Base-by-base conservation (phyloP, 371 early-diverging fungal genomes). In the Apophysomyces ossiformis region DNA sequence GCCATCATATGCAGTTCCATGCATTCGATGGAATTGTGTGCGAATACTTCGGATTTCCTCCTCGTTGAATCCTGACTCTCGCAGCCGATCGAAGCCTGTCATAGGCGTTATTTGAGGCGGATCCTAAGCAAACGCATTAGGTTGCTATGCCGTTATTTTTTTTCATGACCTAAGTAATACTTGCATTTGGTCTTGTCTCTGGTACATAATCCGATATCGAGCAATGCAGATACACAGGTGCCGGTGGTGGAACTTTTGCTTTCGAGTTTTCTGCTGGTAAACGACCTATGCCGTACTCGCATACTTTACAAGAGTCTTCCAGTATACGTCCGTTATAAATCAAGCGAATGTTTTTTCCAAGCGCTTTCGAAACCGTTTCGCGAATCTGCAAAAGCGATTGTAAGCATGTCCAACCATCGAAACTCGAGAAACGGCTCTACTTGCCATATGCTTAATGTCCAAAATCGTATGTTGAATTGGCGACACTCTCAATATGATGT, bases 1-100 rank as follows among this genome's bases (percentile, higher is more conserved):
- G 13, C 64, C 69, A 37, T 58, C 26, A 54, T 21, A 60, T 36
- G 56, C 21, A 0, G 63, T 67, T 1, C 73, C 73, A 45, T 73
- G 74, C 39, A 67, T 47, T 8, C 65, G 67, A 78, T 88, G 88
- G 63, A 89, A 89, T 67, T 85, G 82, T 37, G 76, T 46, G 13
- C 89, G 80, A 36, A 89, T 71, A 18, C 74, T 73, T 35, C 76
- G 81, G 32, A 89, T 85, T 60, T 89, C 89, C 44, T 86, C 84
- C 39, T 78, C 72, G 37, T 85, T 83, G 65, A 89, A 86, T 16
- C 89, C 89, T 2, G 85, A 77, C 41, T 87, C 87, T 36, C 84
- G 69, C 45, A 89, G 60, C 36, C 89, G 70, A 69, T 89, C 89
- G 66, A 89, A 87, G 13, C 89, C 89, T n/a, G 80, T 65, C 9